These are phyloP conservation scores for Hibiscus syriacus DNA, from an alignment of 345 rosid genomes.

Conservation along the genomic window DNA sequence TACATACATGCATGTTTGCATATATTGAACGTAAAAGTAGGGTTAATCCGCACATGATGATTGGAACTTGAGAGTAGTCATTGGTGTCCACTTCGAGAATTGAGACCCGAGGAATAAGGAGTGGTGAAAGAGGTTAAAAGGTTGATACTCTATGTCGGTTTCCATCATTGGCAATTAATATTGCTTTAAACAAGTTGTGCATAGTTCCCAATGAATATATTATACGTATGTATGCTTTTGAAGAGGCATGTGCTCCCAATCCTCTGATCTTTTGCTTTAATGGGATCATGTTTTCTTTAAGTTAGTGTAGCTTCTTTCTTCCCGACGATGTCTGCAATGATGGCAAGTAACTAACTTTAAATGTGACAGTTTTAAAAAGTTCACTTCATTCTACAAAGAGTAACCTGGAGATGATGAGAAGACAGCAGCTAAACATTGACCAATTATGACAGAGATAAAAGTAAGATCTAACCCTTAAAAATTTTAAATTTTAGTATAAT, in stretches of 20 bases:
- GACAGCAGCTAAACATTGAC: background rate
- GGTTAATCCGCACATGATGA: background rate
- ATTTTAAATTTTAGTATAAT: no score
- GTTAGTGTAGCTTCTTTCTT: constrained; percentile 6
- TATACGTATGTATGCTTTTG: background rate
- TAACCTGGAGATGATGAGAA: background rate
- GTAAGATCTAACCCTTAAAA: no score
- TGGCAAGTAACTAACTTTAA: constrained; percentile 16
- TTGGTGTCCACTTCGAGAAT: background rate
- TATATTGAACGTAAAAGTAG: no score
- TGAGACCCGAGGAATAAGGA: constrained; percentile 11
- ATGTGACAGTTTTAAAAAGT: constrained; percentile 11
- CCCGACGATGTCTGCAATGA: constrained; percentile 25
- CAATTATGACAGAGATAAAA: no score
- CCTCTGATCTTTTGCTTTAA: constrained; percentile 8
- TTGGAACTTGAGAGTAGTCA: background rate
- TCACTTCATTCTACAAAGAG: background rate
- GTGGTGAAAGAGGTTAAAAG: constrained; percentile 23
- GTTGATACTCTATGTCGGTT: constrained; percentile 49
- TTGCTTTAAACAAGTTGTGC: constrained; percentile 1
- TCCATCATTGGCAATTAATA: constrained; percentile 25
- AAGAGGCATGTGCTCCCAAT: constrained; percentile 11
- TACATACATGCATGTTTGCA: no score
- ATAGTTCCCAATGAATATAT: background rate
- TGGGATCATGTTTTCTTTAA: background rate